These are phyloP conservation scores for Hyaloscypha hepaticicola DNA, from an alignment of 495 filamentous ascomycete genomes.

Conservation along the genomic window DNA sequence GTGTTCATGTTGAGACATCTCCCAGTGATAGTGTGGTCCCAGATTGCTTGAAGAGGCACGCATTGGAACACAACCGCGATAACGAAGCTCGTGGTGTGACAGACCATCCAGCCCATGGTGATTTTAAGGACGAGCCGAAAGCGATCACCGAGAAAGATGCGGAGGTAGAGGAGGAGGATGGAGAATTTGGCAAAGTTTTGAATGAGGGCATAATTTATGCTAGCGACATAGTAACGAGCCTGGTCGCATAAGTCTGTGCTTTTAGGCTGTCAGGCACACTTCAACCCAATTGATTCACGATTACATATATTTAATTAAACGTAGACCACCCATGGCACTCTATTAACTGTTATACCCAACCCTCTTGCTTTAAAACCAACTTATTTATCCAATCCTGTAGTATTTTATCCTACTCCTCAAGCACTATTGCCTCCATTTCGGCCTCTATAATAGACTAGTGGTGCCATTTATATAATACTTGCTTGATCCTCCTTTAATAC, in stretches of 20 bases:
- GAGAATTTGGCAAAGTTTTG: conserved; percentile 44
- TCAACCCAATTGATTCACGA: too few relatives aligned
- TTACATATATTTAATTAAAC: too few relatives aligned
- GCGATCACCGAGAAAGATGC: conserved; percentile 43
- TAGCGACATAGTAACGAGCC: conserved; percentile 28
- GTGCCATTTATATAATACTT: too few relatives aligned
- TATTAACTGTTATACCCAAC: too few relatives aligned
- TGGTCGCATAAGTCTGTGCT: background rate
- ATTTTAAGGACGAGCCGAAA: conserved; percentile 30
- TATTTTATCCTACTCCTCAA: too few relatives aligned
- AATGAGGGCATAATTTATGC: conserved; percentile 40
- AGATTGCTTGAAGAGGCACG: conserved; percentile 36
- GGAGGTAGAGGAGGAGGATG: conserved; percentile 52
- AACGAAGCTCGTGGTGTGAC: conserved; percentile 40
- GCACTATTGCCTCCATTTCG: too few relatives aligned
- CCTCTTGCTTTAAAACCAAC: too few relatives aligned
- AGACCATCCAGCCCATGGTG: conserved; percentile 36
- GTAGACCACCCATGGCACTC: too few relatives aligned
- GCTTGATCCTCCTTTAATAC: too few relatives aligned
- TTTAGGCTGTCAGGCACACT: too few relatives aligned
- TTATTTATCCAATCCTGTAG: too few relatives aligned
- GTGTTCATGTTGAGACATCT: conserved; percentile 35
- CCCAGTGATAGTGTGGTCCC: conserved; percentile 31
- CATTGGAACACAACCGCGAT: conserved; percentile 45
- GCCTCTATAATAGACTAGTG: too few relatives aligned